Conservation (phyloP, 106 monocot genomes). For the Allium cepa region DNA sequence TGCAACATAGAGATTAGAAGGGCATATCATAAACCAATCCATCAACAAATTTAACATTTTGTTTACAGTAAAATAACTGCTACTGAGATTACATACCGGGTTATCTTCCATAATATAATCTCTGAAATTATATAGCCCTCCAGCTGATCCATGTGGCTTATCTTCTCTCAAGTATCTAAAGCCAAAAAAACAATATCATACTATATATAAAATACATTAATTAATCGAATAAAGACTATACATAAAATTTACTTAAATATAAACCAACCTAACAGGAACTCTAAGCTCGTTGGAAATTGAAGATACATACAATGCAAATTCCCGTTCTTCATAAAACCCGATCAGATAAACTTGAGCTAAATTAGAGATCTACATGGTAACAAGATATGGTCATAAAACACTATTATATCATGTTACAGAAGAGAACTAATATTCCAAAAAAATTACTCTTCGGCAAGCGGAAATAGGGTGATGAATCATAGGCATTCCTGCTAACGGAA, state of each 20-base stretch:
- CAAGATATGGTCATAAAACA: not conserved
- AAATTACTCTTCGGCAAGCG: constrained; percentile 61
- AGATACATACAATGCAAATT: constrained; percentile 83
- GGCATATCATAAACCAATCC: not conserved
- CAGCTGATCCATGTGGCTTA: constrained; percentile 91
- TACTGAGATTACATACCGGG: constrained; percentile 33
- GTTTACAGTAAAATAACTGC: too few relatives aligned
- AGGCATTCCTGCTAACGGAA: constrained; percentile 82
- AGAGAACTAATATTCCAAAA: constrained; percentile 5
- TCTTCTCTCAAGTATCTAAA: constrained; percentile 89
- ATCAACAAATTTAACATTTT: too few relatives aligned
- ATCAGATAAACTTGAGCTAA: constrained; percentile 78
- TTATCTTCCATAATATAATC: constrained; percentile 91
- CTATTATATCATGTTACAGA: not conserved
- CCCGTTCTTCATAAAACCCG: constrained; percentile 96
- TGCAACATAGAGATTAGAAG: constrained; percentile 23
- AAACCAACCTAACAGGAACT: constrained; percentile 83
- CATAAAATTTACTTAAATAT: not conserved
- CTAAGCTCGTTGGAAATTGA: constrained; percentile 91
- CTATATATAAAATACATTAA: not conserved
- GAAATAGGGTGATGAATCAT: constrained; percentile 89
- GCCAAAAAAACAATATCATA: not conserved
- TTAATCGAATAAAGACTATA: too few relatives aligned
- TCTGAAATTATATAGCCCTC: constrained; percentile 79
- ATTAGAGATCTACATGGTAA: constrained; percentile 70